Percentiles rank a stretch among this genome's conserved stretches.
Evolutionary conservation across 148 eudicot genomes (phyloP).

Genomic region (Euryodendron excelsum): DNA sequence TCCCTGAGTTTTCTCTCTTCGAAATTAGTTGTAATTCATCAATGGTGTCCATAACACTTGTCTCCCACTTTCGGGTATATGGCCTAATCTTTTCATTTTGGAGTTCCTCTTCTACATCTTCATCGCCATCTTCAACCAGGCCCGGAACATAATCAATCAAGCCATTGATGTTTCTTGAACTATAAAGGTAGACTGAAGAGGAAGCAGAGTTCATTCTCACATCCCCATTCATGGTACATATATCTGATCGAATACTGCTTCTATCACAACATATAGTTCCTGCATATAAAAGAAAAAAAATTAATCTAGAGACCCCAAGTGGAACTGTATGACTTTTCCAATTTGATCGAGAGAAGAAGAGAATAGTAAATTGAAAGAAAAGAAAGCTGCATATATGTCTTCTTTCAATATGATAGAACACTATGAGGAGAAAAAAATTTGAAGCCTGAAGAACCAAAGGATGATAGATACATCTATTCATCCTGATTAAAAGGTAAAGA

Average conservation of each 20-base stretch:
- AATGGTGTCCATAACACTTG: conserved; percentile 60
- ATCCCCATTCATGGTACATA: conserved; percentile 89
- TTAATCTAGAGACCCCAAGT: background rate
- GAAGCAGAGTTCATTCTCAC: conserved; percentile 68
- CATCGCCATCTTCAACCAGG: conserved; percentile 14
- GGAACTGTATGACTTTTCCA: background rate
- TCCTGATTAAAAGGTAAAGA: no score
- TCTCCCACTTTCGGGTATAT: conserved; percentile 91
- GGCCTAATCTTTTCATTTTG: conserved; percentile 73
- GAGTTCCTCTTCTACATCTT: conserved; percentile 24
- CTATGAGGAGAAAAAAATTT: no score
- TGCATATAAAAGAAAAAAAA: conserved; percentile 24
- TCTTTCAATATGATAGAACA: no score
- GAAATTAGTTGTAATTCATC: conserved; percentile 59
- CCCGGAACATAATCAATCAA: conserved; percentile 10
- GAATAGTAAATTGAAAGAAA: background rate
- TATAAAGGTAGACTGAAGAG: conserved; percentile 61
- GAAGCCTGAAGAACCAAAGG: no score
- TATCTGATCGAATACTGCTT: conserved; percentile 64
- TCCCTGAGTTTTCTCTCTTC: conserved; percentile 21
- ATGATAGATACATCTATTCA: no score
- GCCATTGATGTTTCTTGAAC: conserved; percentile 30
- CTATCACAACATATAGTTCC: conserved; percentile 91
- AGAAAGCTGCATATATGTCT: no score
- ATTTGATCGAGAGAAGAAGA: background rate